Base-by-base conservation (phyloP, 441 rosid species). In the Gossypium davidsonii region DNA sequence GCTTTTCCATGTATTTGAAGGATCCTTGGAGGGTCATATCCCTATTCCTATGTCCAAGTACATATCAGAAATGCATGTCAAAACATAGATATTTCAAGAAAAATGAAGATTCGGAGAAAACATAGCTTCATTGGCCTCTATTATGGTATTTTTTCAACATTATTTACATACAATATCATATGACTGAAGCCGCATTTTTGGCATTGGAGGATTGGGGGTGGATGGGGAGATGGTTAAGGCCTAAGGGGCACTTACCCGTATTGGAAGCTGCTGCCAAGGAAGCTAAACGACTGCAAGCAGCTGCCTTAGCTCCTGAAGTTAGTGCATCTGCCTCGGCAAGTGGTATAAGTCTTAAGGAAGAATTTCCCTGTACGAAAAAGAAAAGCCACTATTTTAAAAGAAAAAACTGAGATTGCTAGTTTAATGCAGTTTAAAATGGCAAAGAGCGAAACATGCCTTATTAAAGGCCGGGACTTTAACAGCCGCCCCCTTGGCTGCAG, bases 241-340 rank as follows among this genome's bases (percentile, higher is more conserved):
- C 39, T 34, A 34, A 52, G 7, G 42, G 10, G 63, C 26, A 53
- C 4, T 8, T 75, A 89, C 98, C 97, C 57, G 72, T 78, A 44
- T 68, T 72, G 63, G 95, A 94, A 78, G 76, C 86, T 73, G 85
- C 87, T 44, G 94, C 89, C 78, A 94, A 76, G 70, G 93, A 89
- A 74, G 97, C 94, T 79, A 94, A 85, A 76, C 83, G 91, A 73
- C 97, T 91, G 78, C 98, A 94, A 18, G 96, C 86, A 76, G 97
- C 86, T 74, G 97, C 94, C 82, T 94, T 94, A 42, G 97, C 91
- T 66, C 98, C 98, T 20, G 92, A 92, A 53, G 87, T 86, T 64
- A 73, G 82, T 66, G 65, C 82, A 79, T 91, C 90, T 61, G 97
- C 93, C 79, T 86, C 88, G 3, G 83, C 85, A 69, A 90, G 97